Conservation (phyloP, 305 asterid species). For the Fraxinus latifolia region DNA sequence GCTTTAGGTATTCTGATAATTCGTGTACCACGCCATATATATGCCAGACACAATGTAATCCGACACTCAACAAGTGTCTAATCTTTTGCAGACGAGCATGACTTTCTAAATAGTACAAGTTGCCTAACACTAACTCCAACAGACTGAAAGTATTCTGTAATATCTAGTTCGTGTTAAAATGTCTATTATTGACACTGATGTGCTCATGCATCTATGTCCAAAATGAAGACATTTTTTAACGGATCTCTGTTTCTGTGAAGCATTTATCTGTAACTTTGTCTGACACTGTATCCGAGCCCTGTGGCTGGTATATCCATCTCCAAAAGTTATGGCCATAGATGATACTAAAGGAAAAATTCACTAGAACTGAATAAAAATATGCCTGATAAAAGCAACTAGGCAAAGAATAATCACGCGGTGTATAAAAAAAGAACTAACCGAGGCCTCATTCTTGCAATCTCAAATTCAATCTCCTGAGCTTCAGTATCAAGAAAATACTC, state of each 20-base stretch:
- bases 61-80: neutral
- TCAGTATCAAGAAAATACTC: constrained; percentile 81
- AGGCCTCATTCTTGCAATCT: constrained; percentile 80
- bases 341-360: neutral
- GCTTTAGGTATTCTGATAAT: neutral
- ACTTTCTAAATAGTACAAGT: neutral
- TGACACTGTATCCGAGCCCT: neutral
- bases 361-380: neutral
- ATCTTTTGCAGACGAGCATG: neutral
- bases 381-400: neutral
- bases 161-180: neutral
- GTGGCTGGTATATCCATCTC: neutral
- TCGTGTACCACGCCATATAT: neutral
- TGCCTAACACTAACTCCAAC: neutral
- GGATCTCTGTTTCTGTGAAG: neutral
- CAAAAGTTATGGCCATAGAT: neutral
- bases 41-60: neutral
- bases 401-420: neutral
- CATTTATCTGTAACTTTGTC: neutral
- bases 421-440: constrained; percentile 43
- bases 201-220: neutral
- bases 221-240: neutral
- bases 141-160: neutral
- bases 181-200: neutral
- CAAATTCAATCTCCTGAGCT: constrained; percentile 24